Evolutionary conservation across 192 early-diverging fungal species (phyloP).

Genomic region (Phycomyces blakesleeanus): DNA sequence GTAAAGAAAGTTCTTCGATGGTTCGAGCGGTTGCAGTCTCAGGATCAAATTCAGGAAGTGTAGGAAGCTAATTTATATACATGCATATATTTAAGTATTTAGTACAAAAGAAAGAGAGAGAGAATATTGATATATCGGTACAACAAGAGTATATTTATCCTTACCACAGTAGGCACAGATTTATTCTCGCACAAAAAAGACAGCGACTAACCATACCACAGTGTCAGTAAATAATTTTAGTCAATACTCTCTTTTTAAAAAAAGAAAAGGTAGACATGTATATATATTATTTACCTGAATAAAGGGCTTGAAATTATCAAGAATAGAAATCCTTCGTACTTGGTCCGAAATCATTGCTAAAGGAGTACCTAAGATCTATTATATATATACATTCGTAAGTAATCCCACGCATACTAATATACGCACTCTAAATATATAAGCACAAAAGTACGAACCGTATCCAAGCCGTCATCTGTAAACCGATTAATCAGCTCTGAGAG

Average conservation of each 20-base stretch:
- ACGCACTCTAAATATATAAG: not conserved
- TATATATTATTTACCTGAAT: slow-evolving; percentile 38
- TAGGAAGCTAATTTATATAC: slow-evolving; percentile 15
- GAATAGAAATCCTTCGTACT: slow-evolving; percentile 42
- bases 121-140: slow-evolving; percentile 4
- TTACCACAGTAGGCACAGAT: slow-evolving; percentile 46
- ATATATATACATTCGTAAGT: not conserved
- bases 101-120: not conserved
- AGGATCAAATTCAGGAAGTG: slow-evolving; percentile 54
- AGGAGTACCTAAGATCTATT: slow-evolving; percentile 54
- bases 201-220: slow-evolving; percentile 42
- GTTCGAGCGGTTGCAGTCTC: slow-evolving; percentile 43
- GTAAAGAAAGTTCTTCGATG: slow-evolving; percentile 61
- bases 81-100: too few relatives aligned
- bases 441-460: slow-evolving; percentile 40
- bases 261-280: too few relatives aligned
- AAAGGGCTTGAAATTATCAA: slow-evolving; percentile 47
- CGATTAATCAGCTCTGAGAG: slow-evolving; percentile 52
- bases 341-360: slow-evolving; percentile 45
- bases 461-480: slow-evolving; percentile 65
- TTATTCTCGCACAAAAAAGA: slow-evolving; percentile 53
- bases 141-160: not conserved
- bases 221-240: slow-evolving; percentile 15
- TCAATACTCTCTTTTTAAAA: too few relatives aligned
- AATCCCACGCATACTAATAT: not conserved